Evolutionary conservation across 1,284 basidiomycete genomes (phyloP).

Genomic region (Fistulinella staudtii): DNA sequence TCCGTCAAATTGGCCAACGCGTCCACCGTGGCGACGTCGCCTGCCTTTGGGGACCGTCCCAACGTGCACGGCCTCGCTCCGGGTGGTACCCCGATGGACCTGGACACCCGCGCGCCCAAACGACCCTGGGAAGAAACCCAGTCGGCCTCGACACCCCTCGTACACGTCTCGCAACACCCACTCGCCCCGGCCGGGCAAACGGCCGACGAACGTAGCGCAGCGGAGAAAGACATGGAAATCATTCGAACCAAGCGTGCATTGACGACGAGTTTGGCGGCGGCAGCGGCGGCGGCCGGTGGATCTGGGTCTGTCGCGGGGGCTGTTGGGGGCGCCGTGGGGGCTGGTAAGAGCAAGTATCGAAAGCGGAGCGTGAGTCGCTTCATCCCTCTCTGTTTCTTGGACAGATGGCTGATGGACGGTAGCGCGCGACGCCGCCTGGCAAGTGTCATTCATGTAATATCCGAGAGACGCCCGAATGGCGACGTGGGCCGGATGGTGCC

Average conservation of each 20-base stretch:
- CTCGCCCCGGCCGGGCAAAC: constrained; percentile 18
- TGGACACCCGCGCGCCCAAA: constrained; percentile 54
- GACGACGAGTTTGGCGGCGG: constrained; percentile 45
- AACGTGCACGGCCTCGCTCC: constrained; percentile 21
- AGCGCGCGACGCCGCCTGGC: constrained; percentile 78
- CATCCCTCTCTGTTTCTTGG: constrained; percentile 12
- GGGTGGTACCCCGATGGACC: constrained; percentile 20
- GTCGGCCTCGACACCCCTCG: constrained; percentile 10
- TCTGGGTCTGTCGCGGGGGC: constrained; percentile 22
- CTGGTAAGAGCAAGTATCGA: constrained; percentile 67
- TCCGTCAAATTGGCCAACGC: constrained; percentile 14
- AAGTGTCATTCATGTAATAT: constrained; percentile 83
- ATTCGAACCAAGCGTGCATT: constrained; percentile 73
- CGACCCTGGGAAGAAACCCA: constrained; percentile 68
- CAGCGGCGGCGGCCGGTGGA: constrained; percentile 36
- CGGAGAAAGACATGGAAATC: constrained; percentile 77
- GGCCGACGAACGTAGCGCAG: constrained; percentile 46
- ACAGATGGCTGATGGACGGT: constrained; percentile 19
- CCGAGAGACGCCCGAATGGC: constrained; percentile 80
- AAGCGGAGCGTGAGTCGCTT: constrained; percentile 66
- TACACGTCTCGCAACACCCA: constrained; percentile 28
- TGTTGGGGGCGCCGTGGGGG: constrained; percentile 24
- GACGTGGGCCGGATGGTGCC: constrained; percentile 75
- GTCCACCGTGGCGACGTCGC: constrained; percentile 6
- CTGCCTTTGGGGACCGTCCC: constrained; percentile 20